Percentiles rank a stretch among this genome's conserved stretches.
Evolutionary conservation across 352 stramenopile species (phyloP).

Genomic region (Pythium graminicola): DNA sequence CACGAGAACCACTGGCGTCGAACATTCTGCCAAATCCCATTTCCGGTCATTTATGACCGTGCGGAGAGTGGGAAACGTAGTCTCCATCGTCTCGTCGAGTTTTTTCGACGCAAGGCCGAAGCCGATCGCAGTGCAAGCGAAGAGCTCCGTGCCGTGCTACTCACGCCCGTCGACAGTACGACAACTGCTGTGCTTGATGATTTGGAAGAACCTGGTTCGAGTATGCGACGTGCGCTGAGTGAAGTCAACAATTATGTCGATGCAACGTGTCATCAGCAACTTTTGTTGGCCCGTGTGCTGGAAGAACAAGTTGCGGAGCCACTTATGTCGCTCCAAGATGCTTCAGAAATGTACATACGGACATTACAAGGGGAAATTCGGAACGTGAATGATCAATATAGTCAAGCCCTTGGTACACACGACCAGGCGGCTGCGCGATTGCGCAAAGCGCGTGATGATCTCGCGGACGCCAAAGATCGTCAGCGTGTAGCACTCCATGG

Average conservation of each 20-base stretch:
- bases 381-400: conserved; percentile 71
- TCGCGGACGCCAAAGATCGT: conserved; percentile 46
- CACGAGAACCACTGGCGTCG: conserved; percentile 80
- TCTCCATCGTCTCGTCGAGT: conserved; percentile 60
- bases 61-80: conserved; percentile 71
- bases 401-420: conserved; percentile 32
- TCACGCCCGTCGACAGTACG: conserved; percentile 21
- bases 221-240: conserved; percentile 47
- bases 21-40: conserved; percentile 84
- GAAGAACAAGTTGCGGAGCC: conserved; percentile 78
- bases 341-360: conserved; percentile 71
- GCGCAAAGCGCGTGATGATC: conserved; percentile 33
- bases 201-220: conserved; percentile 63
- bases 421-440: conserved; percentile 31
- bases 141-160: conserved; percentile 49
- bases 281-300: conserved; percentile 66
- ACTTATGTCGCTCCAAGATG: conserved; percentile 67
- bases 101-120: conserved; percentile 62
- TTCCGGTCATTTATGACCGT: conserved; percentile 71
- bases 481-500: conserved; percentile 65
- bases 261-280: conserved; percentile 53
- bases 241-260: conserved; percentile 63
- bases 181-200: conserved; percentile 36
- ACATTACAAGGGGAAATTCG: conserved; percentile 72
- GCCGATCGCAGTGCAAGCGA: conserved; percentile 54